These are phyloP conservation scores for Aspergillus amoenus DNA, from an alignment of 2,329 filamentous ascomycete species.

Conservation along the genomic window DNA sequence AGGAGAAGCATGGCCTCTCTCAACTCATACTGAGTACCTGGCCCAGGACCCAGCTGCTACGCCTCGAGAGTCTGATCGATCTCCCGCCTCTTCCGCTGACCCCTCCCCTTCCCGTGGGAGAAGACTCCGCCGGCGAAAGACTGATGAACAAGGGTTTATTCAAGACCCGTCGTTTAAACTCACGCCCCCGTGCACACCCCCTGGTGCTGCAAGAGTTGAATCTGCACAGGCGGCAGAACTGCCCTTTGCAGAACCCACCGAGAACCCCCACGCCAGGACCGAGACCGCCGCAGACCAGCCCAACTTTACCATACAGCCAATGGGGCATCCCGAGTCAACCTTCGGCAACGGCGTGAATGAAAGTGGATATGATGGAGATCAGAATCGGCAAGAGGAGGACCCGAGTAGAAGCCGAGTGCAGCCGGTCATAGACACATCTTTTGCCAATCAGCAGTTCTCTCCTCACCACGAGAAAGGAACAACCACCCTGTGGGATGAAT, in stretches of 20 bases:
- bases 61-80: conserved; percentile 3
- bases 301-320: background rate
- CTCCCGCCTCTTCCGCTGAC: conserved; percentile 1
- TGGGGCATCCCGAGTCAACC: conserved; percentile 9
- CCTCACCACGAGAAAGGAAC: conserved; percentile 30
- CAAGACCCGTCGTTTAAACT: conserved; percentile 29
- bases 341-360: background rate
- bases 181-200: conserved; percentile 42
- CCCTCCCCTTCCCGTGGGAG: conserved; percentile 16
- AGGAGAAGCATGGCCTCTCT: background rate
- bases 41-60: conserved; percentile 2
- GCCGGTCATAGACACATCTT: conserved; percentile 36
- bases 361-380: background rate
- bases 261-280: conserved; percentile 11
- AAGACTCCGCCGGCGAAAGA: conserved; percentile 30
- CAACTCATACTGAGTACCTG: conserved; percentile 4
- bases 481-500: conserved; percentile 42
- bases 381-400: background rate
- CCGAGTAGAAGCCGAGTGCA: conserved; percentile 7
- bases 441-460: conserved; percentile 34
- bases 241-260: conserved; percentile 4
- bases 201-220: conserved; percentile 18
- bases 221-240: background rate
- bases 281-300: background rate
- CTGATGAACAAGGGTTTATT: conserved; percentile 22